phyloP scores from a whole-genome alignment of 2,329 filamentous ascomycete genomes.

The Fusarium protoensiforme region DNA sequence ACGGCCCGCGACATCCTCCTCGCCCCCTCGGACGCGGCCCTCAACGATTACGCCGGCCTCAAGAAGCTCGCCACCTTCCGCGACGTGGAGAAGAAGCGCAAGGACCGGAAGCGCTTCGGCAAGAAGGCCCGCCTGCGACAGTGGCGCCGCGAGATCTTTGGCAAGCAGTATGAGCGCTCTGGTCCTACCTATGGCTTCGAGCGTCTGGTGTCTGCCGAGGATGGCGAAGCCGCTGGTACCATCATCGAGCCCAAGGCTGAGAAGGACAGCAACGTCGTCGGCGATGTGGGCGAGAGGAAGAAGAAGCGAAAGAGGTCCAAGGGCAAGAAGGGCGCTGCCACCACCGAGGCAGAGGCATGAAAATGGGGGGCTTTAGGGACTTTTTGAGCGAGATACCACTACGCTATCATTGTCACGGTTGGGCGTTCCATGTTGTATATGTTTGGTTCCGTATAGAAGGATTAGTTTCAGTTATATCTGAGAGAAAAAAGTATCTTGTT shows the following conservation, averaged over 20 bases:
- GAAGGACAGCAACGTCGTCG: conserved; percentile 44
- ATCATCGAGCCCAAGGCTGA: conserved; percentile 41
- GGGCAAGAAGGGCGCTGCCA: conserved; percentile 49
- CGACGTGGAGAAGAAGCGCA: conserved; percentile 87
- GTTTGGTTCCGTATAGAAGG: conserved; percentile 18
- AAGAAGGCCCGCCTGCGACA: conserved; percentile 93
- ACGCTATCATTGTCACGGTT: conserved; percentile 28
- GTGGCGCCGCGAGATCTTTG: conserved; percentile 79
- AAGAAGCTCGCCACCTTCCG: conserved; percentile 96
- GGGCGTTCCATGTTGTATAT: conserved; percentile 38
- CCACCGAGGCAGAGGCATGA: conserved; percentile 34
- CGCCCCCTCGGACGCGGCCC: conserved; percentile 83
- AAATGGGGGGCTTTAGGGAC: conserved; percentile 1
- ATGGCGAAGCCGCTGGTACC: conserved; percentile 36
- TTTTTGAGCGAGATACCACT: conserved; percentile 34
- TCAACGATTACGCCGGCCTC: conserved; percentile 91
- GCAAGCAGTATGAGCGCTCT: conserved; percentile 65
- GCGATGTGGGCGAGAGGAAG: conserved; percentile 49
- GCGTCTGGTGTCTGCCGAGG: conserved; percentile 46
- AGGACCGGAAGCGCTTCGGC: conserved; percentile 86
- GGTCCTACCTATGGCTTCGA: conserved; percentile 70
- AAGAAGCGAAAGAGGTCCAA: conserved; percentile 66
- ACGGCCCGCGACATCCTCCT: conserved; percentile 89
- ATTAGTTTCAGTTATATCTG: conserved; percentile 5
- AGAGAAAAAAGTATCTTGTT: not conserved